These are phyloP conservation scores for Pezicula neosporulosa DNA, from an alignment of 2,329 filamentous ascomycete genomes.

Conservation along the genomic window DNA sequence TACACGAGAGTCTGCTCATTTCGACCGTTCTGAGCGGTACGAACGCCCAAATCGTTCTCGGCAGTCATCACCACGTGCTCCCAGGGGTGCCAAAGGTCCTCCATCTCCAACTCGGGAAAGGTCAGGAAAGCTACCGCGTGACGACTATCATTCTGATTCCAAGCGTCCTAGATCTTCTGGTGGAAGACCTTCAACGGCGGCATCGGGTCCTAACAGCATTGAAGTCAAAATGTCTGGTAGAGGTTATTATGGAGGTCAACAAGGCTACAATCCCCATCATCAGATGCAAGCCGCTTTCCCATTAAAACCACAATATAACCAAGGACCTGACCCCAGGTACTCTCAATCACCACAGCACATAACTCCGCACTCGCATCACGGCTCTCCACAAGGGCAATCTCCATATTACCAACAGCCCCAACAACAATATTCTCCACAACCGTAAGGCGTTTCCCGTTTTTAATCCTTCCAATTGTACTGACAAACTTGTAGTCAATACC, in stretches of 20 bases:
- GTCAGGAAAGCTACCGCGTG: slow-evolving; percentile 15
- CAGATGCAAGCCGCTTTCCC: slow-evolving; percentile 33
- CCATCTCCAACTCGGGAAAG: slow-evolving; percentile 20
- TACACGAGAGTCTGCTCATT: slow-evolving; percentile 20
- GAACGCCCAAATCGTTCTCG: slow-evolving; percentile 22
- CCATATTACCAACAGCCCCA: slow-evolving; percentile 47
- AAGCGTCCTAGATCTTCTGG: slow-evolving; percentile 12
- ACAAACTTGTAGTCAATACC: slow-evolving; percentile 52
- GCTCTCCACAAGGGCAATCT: slow-evolving; percentile 59
- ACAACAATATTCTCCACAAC: slow-evolving; percentile 41
- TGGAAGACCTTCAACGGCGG: slow-evolving; percentile 14
- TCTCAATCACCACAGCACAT: slow-evolving; percentile 57
- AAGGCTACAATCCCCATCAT: slow-evolving; percentile 31
- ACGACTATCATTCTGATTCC: slow-evolving; percentile 21
- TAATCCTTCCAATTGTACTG: slow-evolving; percentile 28
- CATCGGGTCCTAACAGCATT: slow-evolving; percentile 31
- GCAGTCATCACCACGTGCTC: slow-evolving; percentile 23
- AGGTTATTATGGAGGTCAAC: slow-evolving; percentile 28
- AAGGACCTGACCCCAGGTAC: slow-evolving; percentile 36
- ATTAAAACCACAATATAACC: slow-evolving; percentile 32
- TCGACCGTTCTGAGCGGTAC: slow-evolving; percentile 25
- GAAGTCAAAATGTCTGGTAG: slow-evolving; percentile 33
- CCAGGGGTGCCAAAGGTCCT: slow-evolving; percentile 17
- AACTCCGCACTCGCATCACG: slow-evolving; percentile 51
- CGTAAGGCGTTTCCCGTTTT: slow-evolving; percentile 37